Conservation (phyloP, 345 rosid genomes). For the Citrus inodora region DNA sequence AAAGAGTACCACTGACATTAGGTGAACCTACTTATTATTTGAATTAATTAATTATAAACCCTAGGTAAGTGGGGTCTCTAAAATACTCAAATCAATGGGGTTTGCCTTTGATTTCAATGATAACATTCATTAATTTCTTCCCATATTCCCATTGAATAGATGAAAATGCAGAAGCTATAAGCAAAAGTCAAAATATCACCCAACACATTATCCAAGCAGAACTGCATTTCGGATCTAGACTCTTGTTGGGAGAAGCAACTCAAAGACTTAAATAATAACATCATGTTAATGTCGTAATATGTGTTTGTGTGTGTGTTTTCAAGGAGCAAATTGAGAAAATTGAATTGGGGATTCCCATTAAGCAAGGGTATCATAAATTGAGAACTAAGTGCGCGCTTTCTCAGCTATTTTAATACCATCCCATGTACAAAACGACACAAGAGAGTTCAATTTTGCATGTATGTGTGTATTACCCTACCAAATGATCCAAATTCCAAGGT, state of each 20-base stretch:
- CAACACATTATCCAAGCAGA: neutral
- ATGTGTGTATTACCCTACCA: neutral
- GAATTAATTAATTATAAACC: conserved; percentile 17
- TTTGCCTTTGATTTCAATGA: conserved; percentile 32
- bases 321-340: neutral
- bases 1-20: conserved; percentile 31
- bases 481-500: neutral
- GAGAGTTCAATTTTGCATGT: conserved; percentile 27
- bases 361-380: neutral
- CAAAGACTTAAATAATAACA: neutral
- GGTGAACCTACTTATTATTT: conserved; percentile 50
- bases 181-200: neutral
- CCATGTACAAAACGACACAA: conserved; percentile 16
- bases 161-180: neutral
- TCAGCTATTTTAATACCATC: neutral
- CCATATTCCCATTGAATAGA: conserved; percentile 12
- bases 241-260: conserved; percentile 4
- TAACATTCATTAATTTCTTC: conserved; percentile 16
- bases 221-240: conserved; percentile 11
- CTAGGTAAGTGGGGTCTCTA: conserved; percentile 31
- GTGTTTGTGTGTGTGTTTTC: no score
- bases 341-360: conserved; percentile 9
- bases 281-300: neutral
- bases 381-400: neutral
- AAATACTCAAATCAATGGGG: conserved; percentile 14